Base-by-base conservation (phyloP, 352 stramenopile species). In the Pythium aphanidermatum region DNA sequence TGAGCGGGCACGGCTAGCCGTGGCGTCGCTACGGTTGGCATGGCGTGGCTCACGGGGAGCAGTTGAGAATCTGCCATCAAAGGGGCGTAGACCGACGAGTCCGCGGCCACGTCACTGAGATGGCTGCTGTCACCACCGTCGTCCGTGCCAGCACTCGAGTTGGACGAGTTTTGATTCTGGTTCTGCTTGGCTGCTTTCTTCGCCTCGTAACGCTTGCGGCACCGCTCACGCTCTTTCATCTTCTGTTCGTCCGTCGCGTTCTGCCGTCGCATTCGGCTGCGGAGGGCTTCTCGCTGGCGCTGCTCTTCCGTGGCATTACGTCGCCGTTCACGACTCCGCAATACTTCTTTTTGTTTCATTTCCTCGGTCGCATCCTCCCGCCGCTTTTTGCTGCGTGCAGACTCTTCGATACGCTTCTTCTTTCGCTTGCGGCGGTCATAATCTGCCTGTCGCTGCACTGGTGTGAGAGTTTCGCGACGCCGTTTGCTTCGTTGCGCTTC, bases 301-400 rank as follows among this genome's bases (percentile, higher is more conserved):
- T 89, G 77, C 28, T 84, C 71, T 17, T 85, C 72, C 0, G 77
- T 82, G 0, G 77, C 77, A 26, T 83, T 78, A 1, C 67, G 65
- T 7, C 77, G 60, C n/a, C 77, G 56, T 23, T 85, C 68, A 8
- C 77, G 63, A 5, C 67, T 83, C 2, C 77, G 70, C n/a, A 79
- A 41, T 28, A 78, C 50, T 34, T 89, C 77, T 33, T 76, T 74
- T 21, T 70, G 58, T 29, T 61, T 55, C 4, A 61, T 63, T 24
- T 73, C 72, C 10, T 69, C 62, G 9, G 58, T 52, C 7, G 72
- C 65, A 3, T 85, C 58, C 12, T 79, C 53, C 0, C 77, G 70
- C 11, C 77, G 69, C 29, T 68, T 47, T 14, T 65, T 68, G 37
- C 63, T 83, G 1, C 72, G 67, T 9, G 62, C 58, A 5, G 65